Conservation (phyloP, 495 filamentous ascomycete species). For the Aspergillus steynii region DNA sequence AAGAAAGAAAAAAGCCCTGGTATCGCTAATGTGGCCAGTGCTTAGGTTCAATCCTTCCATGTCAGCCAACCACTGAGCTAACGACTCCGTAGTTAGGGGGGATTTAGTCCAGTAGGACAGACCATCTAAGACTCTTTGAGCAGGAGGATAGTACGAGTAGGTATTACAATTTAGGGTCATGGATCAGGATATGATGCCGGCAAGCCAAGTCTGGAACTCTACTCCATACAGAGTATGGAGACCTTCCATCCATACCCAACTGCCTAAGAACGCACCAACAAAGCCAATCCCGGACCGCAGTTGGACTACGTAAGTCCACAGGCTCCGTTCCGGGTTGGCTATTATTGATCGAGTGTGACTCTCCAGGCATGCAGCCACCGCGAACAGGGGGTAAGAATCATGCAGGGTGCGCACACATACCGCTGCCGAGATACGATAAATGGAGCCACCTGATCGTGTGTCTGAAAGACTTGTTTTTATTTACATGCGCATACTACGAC, state of each 20-base stretch:
- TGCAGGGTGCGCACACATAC: not conserved
- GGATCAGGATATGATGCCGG: not conserved
- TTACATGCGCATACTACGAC: too few relatives aligned
- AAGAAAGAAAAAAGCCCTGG: not conserved
- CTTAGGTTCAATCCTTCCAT: conserved; percentile 11
- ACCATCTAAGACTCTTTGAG: not conserved
- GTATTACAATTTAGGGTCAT: not conserved
- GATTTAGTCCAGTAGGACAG: not conserved
- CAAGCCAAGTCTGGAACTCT: not conserved
- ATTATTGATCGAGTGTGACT: not conserved
- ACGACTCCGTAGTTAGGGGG: not conserved
- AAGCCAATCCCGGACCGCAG: not conserved
- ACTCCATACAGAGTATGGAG: not conserved
- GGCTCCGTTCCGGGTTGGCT: not conserved
- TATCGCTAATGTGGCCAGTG: conserved; percentile 17
- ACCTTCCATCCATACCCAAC: not conserved
- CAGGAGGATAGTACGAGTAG: not conserved
- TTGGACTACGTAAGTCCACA: not conserved
- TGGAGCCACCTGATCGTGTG: not conserved
- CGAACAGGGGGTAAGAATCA: not conserved
- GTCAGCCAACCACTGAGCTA: not conserved
- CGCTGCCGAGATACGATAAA: not conserved
- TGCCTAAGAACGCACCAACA: not conserved
- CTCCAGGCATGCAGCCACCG: not conserved
- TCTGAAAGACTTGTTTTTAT: not conserved